Conservation (phyloP, 192 early-diverging fungal species). For the Coemansia sp. region DNA sequence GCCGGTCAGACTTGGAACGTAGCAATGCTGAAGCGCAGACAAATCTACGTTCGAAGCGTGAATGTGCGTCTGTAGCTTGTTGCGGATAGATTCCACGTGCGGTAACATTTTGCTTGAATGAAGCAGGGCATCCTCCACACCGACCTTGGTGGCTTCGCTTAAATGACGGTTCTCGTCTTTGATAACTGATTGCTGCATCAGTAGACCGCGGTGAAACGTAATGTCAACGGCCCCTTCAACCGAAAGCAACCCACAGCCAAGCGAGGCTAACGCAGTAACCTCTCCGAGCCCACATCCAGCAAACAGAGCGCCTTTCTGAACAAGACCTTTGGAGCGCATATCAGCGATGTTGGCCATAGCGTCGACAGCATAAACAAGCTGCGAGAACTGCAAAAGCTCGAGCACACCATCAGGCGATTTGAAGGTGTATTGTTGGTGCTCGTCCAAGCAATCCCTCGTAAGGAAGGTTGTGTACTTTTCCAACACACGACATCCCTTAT, state of each 20-base stretch:
- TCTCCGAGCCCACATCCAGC: slow-evolving; percentile 95
- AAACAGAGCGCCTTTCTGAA: slow-evolving; percentile 78
- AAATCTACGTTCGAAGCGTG: neutral
- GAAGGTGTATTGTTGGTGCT: neutral
- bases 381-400: slow-evolving; percentile 92
- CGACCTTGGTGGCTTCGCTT: neutral
- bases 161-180: slow-evolving; percentile 82
- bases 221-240: slow-evolving; percentile 84
- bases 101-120: neutral
- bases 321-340: slow-evolving; percentile 79
- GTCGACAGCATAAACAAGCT: slow-evolving; percentile 81
- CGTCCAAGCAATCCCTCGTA: slow-evolving; percentile 17
- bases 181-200: slow-evolving; percentile 95
- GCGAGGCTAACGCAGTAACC: slow-evolving; percentile 79
- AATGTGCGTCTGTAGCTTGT: neutral
- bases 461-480: neutral
- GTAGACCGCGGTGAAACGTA: slow-evolving; percentile 91
- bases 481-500: neutral
- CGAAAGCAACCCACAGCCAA: slow-evolving; percentile 61
- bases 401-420: slow-evolving; percentile 82
- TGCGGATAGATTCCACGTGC: neutral
- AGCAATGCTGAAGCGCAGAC: slow-evolving; percentile 66
- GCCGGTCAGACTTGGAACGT: slow-evolving; percentile 95
- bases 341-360: slow-evolving; percentile 88
- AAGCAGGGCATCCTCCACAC: neutral